Evolutionary conservation across 495 filamentous ascomycete genomes (phyloP).

Genomic region (Ascobolus immersus): DNA sequence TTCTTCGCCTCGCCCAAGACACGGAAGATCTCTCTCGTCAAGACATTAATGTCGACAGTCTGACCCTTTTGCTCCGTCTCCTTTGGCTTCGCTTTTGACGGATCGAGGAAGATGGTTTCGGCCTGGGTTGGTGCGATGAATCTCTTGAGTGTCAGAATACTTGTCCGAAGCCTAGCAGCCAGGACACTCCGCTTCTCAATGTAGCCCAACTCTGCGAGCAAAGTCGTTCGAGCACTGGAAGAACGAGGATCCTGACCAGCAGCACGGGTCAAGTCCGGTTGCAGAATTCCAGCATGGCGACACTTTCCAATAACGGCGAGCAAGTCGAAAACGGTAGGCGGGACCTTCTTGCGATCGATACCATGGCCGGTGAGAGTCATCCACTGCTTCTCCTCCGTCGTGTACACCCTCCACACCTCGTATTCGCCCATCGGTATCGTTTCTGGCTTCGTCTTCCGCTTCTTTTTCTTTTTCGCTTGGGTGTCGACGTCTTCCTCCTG

Average conservation of each 20-base stretch:
- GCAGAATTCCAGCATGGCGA: slow-evolving; percentile 44
- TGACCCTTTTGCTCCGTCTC: too few species aligned
- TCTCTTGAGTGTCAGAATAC: slow-evolving; percentile 30
- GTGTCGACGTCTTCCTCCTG: not conserved
- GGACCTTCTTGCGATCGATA: slow-evolving; percentile 36
- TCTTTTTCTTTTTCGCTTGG: slow-evolving; percentile 6
- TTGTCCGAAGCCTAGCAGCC: slow-evolving; percentile 38
- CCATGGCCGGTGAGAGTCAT: slow-evolving; percentile 55
- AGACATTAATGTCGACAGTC: slow-evolving; percentile 22
- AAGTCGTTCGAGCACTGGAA: slow-evolving; percentile 54
- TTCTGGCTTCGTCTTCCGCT: slow-evolving; percentile 4
- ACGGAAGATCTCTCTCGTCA: slow-evolving; percentile 23
- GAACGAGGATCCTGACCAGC: slow-evolving; percentile 79
- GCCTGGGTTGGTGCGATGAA: too few species aligned
- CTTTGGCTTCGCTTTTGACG: slow-evolving; percentile 7
- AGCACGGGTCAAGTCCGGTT: slow-evolving; percentile 46
- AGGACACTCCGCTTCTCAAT: slow-evolving; percentile 55
- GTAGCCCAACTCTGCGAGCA: slow-evolving; percentile 50
- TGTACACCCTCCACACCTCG: slow-evolving; percentile 26
- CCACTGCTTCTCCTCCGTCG: slow-evolving; percentile 45
- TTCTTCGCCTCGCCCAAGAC: slow-evolving; percentile 21
- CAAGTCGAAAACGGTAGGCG: slow-evolving; percentile 30
- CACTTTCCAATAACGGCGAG: slow-evolving; percentile 58
- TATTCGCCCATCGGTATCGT: slow-evolving; percentile 8
- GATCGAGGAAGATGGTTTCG: too few species aligned